Base-by-base conservation (phyloP, 805 yeast genomes). In the Ogataea parapolymorpha region DNA sequence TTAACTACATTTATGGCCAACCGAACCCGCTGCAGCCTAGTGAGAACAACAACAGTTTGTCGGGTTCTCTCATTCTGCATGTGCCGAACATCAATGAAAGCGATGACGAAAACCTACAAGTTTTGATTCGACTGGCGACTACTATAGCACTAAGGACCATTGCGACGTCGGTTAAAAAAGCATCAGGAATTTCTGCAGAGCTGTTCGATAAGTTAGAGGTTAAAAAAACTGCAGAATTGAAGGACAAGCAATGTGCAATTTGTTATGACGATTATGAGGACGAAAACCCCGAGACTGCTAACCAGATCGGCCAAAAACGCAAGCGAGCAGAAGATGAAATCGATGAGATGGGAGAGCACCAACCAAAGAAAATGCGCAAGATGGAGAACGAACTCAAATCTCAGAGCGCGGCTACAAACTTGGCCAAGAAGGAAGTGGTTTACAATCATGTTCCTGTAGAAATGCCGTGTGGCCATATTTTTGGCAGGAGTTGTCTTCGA, bases 381-480 rank as follows among this genome's bases (percentile, higher is more conserved):
- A 27, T 33, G 29, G 46, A 45, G 14, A 44, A 41, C 24, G 48
- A 24, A 11, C 13, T 22, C 27, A 44, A 39, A 20, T 14, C 48
- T 33, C 39, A 42, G 39, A 26, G 46, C 45, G 30, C 48, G 10
- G 36, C 41, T 12, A 46, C 55, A 40, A 54, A 51, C 44, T 38
- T 43, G 32, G 51, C 56, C 29, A 44, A 51, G 5, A 55, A 44
- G n/a, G 53, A 47, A 10, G 42, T 46, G 12, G 41, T 16, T 10
- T 73, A 66, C 49, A 54, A 58, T 6, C 97, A 93, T 59, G 61
- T 72, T 4, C 84, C 96, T 0, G 70, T 85, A 1, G 67, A 74
- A 43, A 70, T 91, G 74, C 93, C 95, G 0, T 91, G 99, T 61
- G 79, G 79, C 7, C 99, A 91, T 57, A 58, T 80, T 0, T 91